Conservation (phyloP, 2,329 filamentous ascomycete species). For the Botrytis cinerea region DNA sequence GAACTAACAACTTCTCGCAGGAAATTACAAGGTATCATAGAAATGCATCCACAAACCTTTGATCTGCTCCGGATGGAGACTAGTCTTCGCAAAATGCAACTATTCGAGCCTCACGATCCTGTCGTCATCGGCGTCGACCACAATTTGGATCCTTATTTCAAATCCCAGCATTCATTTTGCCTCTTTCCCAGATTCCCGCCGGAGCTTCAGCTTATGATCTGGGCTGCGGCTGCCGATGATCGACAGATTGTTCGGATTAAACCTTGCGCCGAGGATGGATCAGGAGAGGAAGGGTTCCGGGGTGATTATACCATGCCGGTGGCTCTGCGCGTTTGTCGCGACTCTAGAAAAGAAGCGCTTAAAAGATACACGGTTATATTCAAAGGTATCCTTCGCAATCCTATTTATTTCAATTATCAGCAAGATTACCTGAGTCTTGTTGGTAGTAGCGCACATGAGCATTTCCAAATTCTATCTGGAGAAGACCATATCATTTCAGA, state of each 20-base stretch:
- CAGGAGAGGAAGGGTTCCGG: not conserved
- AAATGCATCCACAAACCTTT: conserved; percentile 8
- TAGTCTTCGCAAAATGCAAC: not conserved
- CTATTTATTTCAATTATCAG: conserved; percentile 21
- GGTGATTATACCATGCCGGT: conserved; percentile 4
- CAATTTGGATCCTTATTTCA: not conserved
- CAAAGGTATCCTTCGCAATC: not conserved
- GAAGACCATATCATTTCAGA: not conserved
- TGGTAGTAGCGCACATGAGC: not conserved
- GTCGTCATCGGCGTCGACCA: conserved; percentile 5
- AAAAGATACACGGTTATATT: conserved; percentile 13
- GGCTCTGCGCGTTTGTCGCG: conserved; percentile 1
- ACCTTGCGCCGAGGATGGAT: not conserved
- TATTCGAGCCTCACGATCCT: conserved; percentile 1
- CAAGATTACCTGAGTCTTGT: conserved; percentile 4
- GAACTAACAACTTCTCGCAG: not conserved
- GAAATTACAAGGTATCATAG: no score
- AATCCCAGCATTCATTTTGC: not conserved
- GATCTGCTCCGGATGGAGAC: not conserved
- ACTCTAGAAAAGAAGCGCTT: conserved; percentile 12
- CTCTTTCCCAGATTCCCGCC: conserved; percentile 1
- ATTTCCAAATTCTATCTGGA: not conserved
- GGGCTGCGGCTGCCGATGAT: conserved; percentile 5
- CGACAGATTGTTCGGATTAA: conserved; percentile 11
- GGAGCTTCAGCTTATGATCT: conserved; percentile 14